Evolutionary conservation across 2,329 filamentous ascomycete species (phyloP), one percentile per base, ranked within the genome.

Genomic region (Sarocladium brachiariae): DNA sequence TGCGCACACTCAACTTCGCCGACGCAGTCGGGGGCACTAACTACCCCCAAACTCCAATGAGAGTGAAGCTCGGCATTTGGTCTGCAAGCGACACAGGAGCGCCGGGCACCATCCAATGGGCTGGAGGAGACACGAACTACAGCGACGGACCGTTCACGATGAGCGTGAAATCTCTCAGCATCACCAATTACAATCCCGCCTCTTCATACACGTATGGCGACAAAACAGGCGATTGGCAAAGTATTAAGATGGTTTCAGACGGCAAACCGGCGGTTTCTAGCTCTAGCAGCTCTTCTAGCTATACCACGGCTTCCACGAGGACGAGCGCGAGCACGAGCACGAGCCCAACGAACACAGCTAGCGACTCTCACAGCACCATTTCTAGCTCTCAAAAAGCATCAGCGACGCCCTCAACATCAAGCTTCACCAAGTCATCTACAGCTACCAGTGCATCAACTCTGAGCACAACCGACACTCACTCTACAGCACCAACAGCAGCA

Each of bases 1-100:
- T 80, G 35, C 72, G 78, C 50, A 76, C 72, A 0, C 63, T 78
- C 18, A 65, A 67, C 33, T 77, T 72, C 58, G 70, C 61, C 39
- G 75, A 76, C 55, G 66, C 70, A n/a, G 57, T 68, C 43, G 69
- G 67, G 46, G 78, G 77, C 43, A 66, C 70, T 52, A 76, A 74
- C 62, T 83, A 70, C 63, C 79, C 79, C 0, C 79, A 83, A 57
- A 82, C 79, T 2, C 79, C 79, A 2, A 75, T 75, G 70, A 74
- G 70, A n/a, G 56, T 78, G 41, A 69, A 72, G 54, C 58, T 77
- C n/a, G 74, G 75, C 49, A 68, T 73, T 52, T 71, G 68, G 61
- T 63, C 73, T 61, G 43, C 43, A 4, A 58, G 70, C 57, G 57
- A 75, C 55, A 47, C 65, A 59, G 55, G 73, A 59, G 50, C 62